Percentiles rank a stretch among this genome's conserved stretches.
Conservation (phyloP, 1,139 yeast genomes). For the Zygotorulaspora mrakii region DNA sequence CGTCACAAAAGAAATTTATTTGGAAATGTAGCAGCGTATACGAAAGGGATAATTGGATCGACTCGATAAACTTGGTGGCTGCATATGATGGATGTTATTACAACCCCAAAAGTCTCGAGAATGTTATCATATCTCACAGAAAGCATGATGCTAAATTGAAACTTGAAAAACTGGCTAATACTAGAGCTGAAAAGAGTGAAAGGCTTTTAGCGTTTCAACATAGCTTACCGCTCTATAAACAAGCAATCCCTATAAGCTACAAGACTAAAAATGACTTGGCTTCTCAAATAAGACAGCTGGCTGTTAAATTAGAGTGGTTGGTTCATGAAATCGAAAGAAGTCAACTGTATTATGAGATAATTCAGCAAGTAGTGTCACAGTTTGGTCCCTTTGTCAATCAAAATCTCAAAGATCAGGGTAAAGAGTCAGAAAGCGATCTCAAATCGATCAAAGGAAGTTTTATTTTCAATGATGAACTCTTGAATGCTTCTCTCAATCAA, state of each 20-base stretch:
- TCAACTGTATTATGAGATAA: conserved; percentile 41
- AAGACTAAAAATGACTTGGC: conserved; percentile 49
- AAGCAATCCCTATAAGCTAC: conserved; percentile 50
- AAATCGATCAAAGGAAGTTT: conserved; percentile 21
- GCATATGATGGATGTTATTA: conserved; percentile 45
- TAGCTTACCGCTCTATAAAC: conserved; percentile 41
- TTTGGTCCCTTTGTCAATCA: conserved; percentile 5
- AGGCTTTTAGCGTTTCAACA: conserved; percentile 40
- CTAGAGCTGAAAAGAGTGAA: conserved; percentile 35
- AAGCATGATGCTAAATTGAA: conserved; percentile 30
- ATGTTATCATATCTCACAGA: conserved; percentile 32
- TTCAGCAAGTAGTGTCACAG: conserved; percentile 31
- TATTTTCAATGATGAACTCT: conserved; percentile 19
- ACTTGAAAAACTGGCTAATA: conserved; percentile 37
- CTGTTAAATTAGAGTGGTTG: conserved; percentile 52
- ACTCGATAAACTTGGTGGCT: conserved; percentile 52
- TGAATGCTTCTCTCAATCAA: conserved; percentile 16
- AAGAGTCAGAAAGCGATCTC: conserved; percentile 7
- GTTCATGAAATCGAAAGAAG: conserved; percentile 50
- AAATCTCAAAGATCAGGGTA: conserved; percentile 1
- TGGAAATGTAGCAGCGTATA: conserved; percentile 31
- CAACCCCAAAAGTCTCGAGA: conserved; percentile 20
- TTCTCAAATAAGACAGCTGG: conserved; percentile 44
- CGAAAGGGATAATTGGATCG: conserved; percentile 55
- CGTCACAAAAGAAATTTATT: conserved; percentile 37